Conservation (phyloP, 257 asterid genomes). For the Salvia rosmarinus region DNA sequence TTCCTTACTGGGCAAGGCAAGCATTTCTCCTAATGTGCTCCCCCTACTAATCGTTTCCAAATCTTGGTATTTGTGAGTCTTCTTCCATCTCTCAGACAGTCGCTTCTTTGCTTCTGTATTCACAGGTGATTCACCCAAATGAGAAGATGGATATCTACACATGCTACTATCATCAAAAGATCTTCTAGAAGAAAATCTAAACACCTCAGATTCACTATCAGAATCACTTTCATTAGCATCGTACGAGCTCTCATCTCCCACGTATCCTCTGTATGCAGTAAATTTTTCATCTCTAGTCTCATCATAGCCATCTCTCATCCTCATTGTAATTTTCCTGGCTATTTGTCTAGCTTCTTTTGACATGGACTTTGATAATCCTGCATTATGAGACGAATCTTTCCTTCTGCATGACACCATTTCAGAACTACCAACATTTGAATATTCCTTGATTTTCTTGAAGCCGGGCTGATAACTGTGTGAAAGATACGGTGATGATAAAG, state of each 20-base stretch:
- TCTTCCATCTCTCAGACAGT: conserved; percentile 88
- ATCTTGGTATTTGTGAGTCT: conserved; percentile 59
- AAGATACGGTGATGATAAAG: conserved; percentile 48
- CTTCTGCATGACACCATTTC: conserved; percentile 41
- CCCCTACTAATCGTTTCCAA: conserved; percentile 58
- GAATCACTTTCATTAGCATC: conserved; percentile 77
- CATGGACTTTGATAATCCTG: conserved; percentile 44
- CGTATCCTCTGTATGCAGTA: conserved; percentile 62
- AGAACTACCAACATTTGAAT: conserved; percentile 39
- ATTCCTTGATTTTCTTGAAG: conserved; percentile 44
- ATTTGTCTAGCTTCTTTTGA: conserved; percentile 65
- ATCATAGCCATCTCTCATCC: conserved; percentile 55
- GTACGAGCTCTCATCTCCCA: conserved; percentile 88
- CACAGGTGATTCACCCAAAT: conserved; percentile 55
- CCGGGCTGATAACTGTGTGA: conserved; percentile 39
- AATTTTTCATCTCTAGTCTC: conserved; percentile 46
- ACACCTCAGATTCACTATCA: conserved; percentile 57
- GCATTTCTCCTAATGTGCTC: conserved; percentile 86
- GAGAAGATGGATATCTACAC: conserved; percentile 46
- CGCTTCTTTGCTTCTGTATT: conserved; percentile 77
- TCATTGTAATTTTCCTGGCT: conserved; percentile 66
- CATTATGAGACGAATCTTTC: conserved; percentile 43
- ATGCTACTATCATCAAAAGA: conserved; percentile 48
- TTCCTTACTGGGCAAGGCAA: conserved; percentile 57
- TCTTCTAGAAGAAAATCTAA: conserved; percentile 46